Base-by-base conservation (phyloP, 768 basidiomycete genomes). In the Mycena olivaceomarginata region DNA sequence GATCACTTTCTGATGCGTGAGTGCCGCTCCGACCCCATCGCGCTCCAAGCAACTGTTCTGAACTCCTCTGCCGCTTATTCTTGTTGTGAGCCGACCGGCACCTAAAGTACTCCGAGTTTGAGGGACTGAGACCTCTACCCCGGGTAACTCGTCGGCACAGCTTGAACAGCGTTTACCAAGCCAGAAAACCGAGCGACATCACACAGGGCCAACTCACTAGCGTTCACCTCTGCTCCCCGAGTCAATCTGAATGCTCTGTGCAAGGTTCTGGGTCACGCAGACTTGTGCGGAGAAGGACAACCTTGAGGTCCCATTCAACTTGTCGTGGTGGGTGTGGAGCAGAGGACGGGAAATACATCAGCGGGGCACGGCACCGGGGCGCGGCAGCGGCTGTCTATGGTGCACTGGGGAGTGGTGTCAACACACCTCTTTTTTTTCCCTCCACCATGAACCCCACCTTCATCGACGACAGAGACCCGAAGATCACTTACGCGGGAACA, bases 391-490 rank as follows among this genome's bases (percentile, higher is more conserved):
- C 31, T 31, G 31, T 31, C 31, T 31, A 31, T 4, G 31, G 4
- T 31, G 31, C 31, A 31, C 15, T 16, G 48, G 48, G 12, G 48
- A 51, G 13, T 51, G 7, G 13, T 16, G 16, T 51, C 7, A 31
- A 18, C 48, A 51, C 16, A 45, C 48, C 48, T 18, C 48, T 51
- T 9, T 51, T 51, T 51, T 51, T 51, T 31, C 4, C 31, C 31
- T 51, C 48, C 48, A 16, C 48, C 18, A 51, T 51, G 48, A 51
- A 15, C 18, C 16, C 16, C 18, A 16, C 48, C 48, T 5, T 51
- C 18, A 67, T 74, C 72, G 72, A 74, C 37, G 72, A 74, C 37
- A 18, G 45, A 20, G 66, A 74, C 39, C 37, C 65, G 12, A 60
- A 15, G 11, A 41, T 74, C 25, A 51, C 53, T 15, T 74, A 74